A percentile compares a stretch with the other conserved stretches of the same genome.
phyloP scores from a whole-genome alignment of 164 flowering plant genomes.

The Brasenia schreberi region DNA sequence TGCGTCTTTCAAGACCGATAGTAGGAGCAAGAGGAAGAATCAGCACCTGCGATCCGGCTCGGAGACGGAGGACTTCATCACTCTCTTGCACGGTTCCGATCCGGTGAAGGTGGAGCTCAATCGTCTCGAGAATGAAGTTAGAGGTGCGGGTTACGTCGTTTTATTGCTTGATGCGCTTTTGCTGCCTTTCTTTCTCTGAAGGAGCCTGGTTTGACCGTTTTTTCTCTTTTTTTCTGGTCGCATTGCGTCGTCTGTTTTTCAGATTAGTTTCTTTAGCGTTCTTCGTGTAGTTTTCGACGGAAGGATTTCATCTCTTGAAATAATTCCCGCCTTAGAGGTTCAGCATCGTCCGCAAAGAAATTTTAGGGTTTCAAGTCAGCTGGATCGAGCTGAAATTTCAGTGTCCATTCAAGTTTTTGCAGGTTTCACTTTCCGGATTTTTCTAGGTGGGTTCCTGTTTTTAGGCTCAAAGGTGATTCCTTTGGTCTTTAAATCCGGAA shows the following conservation, averaged over 20 bases:
- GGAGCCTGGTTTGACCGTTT: background rate
- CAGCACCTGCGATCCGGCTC: constrained; percentile 5
- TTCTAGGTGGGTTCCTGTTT: no score
- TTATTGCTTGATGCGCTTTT: background rate
- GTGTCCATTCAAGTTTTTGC: no score
- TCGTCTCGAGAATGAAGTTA: constrained; percentile 52
- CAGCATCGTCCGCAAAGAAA: background rate
- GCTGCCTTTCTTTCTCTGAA: background rate
- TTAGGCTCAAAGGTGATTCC: no score
- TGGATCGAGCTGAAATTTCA: background rate
- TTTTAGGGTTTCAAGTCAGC: background rate
- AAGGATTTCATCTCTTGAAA: background rate
- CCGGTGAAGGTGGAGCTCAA: constrained; percentile 56
- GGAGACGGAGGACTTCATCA: constrained; percentile 39
- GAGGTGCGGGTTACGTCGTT: constrained; percentile 24
- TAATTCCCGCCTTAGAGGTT: background rate
- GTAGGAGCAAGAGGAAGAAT: constrained; percentile 1
- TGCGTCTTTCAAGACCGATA: constrained; percentile 20
- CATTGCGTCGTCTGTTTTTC: background rate
- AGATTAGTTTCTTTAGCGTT: background rate
- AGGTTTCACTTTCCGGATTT: no score
- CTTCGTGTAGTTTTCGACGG: background rate
- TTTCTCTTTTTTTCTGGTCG: background rate
- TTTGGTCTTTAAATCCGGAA: no score
- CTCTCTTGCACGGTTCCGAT: constrained; percentile 54